phyloP scores from a whole-genome alignment of 371 early-diverging fungal species.

The Phascolomyces articulosus region DNA sequence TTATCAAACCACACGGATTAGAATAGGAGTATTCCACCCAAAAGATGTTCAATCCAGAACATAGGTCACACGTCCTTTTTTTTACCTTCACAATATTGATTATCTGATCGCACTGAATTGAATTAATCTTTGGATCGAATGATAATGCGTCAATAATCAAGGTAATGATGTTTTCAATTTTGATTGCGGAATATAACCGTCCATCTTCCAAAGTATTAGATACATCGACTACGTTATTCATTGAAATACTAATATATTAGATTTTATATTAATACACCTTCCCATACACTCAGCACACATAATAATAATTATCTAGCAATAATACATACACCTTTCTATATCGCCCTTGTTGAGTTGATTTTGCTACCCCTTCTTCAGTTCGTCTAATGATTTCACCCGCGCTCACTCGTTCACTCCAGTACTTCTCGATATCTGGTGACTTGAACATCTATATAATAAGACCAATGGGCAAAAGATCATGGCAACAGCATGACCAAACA shows the following conservation, averaged over 20 bases:
- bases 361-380: neutral
- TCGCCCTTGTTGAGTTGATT: neutral
- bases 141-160: neutral
- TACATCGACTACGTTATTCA: neutral
- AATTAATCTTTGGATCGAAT: neutral
- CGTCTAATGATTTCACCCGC: neutral
- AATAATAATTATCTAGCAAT: constrained; percentile 1
- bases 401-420: neutral
- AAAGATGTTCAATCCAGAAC: neutral
- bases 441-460: neutral
- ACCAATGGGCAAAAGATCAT: neutral
- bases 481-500: neutral
- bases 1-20: neutral
- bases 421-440: neutral
- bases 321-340: neutral
- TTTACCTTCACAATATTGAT: neutral
- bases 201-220: neutral
- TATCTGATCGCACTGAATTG: neutral
- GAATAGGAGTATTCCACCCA: neutral
- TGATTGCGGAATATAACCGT: neutral
- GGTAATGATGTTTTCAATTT: neutral
- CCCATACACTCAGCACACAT: neutral
- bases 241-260: neutral
- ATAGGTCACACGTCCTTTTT: neutral
- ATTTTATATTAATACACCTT: neutral